These are phyloP conservation scores for Echeveria elegans DNA, from an alignment of 164 flowering plant genomes.

Conservation along the genomic window DNA sequence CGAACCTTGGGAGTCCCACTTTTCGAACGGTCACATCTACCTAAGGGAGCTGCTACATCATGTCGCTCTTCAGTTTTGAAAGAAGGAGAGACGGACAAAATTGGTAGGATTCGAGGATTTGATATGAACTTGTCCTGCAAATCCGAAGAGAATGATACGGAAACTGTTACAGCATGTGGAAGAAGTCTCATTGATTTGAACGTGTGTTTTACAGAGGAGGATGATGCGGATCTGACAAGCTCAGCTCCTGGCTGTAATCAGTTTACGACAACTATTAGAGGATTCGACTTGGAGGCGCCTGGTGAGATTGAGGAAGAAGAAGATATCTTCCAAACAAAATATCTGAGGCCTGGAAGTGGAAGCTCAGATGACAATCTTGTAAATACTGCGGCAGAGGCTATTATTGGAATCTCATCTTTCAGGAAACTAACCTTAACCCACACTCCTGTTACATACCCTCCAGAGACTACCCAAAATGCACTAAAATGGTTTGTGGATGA, in stretches of 20 bases:
- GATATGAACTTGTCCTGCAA: constrained; percentile 51
- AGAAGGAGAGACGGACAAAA: constrained; percentile 12
- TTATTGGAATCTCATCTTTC: constrained; percentile 37
- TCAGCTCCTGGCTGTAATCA: constrained; percentile 14
- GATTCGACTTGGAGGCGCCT: constrained; percentile 66
- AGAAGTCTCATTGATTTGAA: constrained; percentile 55
- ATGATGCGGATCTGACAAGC: constrained; percentile 18
- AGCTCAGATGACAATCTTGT: constrained; percentile 17
- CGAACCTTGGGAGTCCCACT: constrained; percentile 60
- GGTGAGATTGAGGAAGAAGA: constrained; percentile 27
- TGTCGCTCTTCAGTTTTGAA: background rate
- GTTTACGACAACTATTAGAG: constrained; percentile 21
- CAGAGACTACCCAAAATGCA: constrained; percentile 16
- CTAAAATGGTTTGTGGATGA: constrained; percentile 47
- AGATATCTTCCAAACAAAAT: background rate
- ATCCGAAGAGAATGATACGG: constrained; percentile 6
- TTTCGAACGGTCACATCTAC: constrained; percentile 22
- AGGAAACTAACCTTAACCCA: constrained; percentile 5
- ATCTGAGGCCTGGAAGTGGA: constrained; percentile 15
- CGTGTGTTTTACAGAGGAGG: constrained; percentile 44
- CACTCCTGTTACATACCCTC: constrained; percentile 10
- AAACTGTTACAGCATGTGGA: constrained; percentile 5
- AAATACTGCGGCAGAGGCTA: constrained; percentile 39
- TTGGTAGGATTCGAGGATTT: constrained; percentile 19
- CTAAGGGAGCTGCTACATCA: background rate